phyloP scores from a whole-genome alignment of 192 early-diverging fungal genomes.

The Gaertneriomyces sp. region DNA sequence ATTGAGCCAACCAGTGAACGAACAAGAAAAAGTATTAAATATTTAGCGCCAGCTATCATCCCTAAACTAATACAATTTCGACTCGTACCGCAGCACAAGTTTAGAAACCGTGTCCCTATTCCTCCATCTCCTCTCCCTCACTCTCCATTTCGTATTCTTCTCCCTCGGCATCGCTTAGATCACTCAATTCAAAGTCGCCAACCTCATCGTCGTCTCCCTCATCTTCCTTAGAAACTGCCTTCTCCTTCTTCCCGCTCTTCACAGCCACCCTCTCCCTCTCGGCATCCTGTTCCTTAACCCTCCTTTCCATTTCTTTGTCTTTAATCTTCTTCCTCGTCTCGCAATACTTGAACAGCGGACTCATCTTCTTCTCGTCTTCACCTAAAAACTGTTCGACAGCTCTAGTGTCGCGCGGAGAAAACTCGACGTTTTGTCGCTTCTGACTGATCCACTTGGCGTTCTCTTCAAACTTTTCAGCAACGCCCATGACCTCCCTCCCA shows the following conservation, averaged over 20 bases:
- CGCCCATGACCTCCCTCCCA: constrained; percentile 69
- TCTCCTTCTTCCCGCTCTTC: constrained; percentile 18
- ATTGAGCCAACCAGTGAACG: too few relatives aligned
- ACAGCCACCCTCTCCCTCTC: constrained; percentile 28
- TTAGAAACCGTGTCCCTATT: neutral
- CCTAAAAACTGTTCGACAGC: constrained; percentile 27
- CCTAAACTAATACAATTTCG: too few relatives aligned
- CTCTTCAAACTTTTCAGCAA: constrained; percentile 63
- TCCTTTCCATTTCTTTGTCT: constrained; percentile 33
- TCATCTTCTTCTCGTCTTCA: constrained; percentile 24
- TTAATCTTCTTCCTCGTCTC: constrained; percentile 29
- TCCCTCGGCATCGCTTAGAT: constrained; percentile 12
- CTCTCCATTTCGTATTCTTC: constrained; percentile 16
- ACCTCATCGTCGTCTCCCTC: constrained; percentile 35
- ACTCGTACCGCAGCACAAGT: neutral
- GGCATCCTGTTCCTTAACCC: constrained; percentile 29
- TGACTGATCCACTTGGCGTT: constrained; percentile 72
- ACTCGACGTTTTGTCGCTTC: constrained; percentile 58
- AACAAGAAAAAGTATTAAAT: too few relatives aligned
- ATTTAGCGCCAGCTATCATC: too few relatives aligned
- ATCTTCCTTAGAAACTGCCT: constrained; percentile 21
- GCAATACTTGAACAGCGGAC: constrained; percentile 42
- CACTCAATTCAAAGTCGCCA: constrained; percentile 37
- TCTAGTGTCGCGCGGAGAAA: constrained; percentile 48
- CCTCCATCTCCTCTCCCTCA: constrained; percentile 14